A percentile compares a stretch with the other conserved stretches of the same genome.
Conservation (phyloP, 139 green algal species). For the Yamagishiella unicocca region DNA sequence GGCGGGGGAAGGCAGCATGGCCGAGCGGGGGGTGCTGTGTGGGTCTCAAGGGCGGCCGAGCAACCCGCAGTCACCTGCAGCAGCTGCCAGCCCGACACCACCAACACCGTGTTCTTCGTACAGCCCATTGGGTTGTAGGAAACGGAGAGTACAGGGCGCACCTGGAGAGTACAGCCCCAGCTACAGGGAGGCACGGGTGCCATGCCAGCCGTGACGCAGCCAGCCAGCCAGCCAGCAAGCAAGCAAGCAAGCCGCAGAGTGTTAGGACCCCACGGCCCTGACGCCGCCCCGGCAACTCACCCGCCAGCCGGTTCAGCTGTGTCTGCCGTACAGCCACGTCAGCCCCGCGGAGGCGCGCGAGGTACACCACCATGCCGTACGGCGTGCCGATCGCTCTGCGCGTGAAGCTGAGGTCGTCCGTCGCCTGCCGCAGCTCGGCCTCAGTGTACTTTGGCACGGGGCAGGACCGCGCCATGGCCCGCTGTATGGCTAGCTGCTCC, state of each 20-base stretch:
- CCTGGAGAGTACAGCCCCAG: neutral
- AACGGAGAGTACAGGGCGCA: neutral
- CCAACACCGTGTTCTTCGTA: neutral
- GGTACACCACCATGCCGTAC: constrained; percentile 20
- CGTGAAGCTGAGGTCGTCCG: neutral
- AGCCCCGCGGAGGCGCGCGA: neutral
- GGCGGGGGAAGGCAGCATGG: neutral
- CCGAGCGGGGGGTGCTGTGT: neutral
- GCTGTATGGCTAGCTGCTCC: constrained; percentile 16
- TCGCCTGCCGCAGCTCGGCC: neutral
- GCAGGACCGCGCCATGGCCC: neutral
- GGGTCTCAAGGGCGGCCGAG: neutral
- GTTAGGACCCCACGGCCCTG: neutral
- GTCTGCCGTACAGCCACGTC: neutral
- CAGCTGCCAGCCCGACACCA: neutral
- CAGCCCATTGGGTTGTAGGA: neutral
- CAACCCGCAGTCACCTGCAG: neutral
- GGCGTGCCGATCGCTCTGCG: neutral
- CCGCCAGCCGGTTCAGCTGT: neutral
- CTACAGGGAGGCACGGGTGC: neutral
- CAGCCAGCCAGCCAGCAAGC: neutral
- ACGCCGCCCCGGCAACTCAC: neutral
- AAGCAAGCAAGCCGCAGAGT: neutral
- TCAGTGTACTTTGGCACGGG: neutral
- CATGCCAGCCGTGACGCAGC: neutral